These are phyloP conservation scores for Fulvia fulva DNA, from an alignment of 2,329 filamentous ascomycete species.

Conservation along the genomic window DNA sequence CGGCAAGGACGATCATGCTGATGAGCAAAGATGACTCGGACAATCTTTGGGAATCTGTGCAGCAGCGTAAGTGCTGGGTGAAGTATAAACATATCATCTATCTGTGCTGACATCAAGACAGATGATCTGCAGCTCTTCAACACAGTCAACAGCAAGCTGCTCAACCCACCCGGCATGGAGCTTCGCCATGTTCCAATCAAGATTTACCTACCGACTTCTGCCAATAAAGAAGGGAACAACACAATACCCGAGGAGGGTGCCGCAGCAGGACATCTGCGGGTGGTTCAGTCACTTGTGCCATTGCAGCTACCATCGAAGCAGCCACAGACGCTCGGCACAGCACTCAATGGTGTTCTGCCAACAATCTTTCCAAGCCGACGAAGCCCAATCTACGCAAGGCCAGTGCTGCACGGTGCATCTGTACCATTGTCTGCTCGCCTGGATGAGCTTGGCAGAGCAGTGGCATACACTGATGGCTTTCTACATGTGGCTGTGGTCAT, in stretches of 20 bases:
- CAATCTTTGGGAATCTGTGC: slow-evolving; percentile 75
- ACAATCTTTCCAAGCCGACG: slow-evolving; percentile 81
- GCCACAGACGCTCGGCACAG: slow-evolving; percentile 68
- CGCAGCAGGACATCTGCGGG: slow-evolving; percentile 39
- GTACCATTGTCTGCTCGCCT: slow-evolving; percentile 77
- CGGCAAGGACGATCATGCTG: slow-evolving; percentile 84
- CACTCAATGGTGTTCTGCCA: slow-evolving; percentile 71
- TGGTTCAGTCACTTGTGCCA: slow-evolving; percentile 70
- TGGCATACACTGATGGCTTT: slow-evolving; percentile 90
- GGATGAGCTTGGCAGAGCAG: slow-evolving; percentile 76
- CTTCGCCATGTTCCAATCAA: slow-evolving; percentile 83
- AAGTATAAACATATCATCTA: not conserved
- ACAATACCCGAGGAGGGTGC: slow-evolving; percentile 31
- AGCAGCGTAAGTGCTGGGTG: slow-evolving; percentile 57
- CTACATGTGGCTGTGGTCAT: slow-evolving; percentile 76
- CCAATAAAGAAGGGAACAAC: slow-evolving; percentile 35
- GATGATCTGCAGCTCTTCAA: slow-evolving; percentile 71
- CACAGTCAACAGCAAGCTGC: slow-evolving; percentile 69
- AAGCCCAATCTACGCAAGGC: slow-evolving; percentile 77
- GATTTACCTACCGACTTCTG: slow-evolving; percentile 68
- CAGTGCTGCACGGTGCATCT: slow-evolving; percentile 77
- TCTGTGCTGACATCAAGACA: slow-evolving; percentile 32
- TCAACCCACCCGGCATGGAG: slow-evolving; percentile 66
- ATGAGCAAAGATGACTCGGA: slow-evolving; percentile 80
- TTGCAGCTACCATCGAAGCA: slow-evolving; percentile 46